Percentiles rank a stretch among this genome's conserved stretches.
Evolutionary conservation across 169 alveolate species (phyloP).

Genomic region (Ichthyophthirius multifiliis): DNA sequence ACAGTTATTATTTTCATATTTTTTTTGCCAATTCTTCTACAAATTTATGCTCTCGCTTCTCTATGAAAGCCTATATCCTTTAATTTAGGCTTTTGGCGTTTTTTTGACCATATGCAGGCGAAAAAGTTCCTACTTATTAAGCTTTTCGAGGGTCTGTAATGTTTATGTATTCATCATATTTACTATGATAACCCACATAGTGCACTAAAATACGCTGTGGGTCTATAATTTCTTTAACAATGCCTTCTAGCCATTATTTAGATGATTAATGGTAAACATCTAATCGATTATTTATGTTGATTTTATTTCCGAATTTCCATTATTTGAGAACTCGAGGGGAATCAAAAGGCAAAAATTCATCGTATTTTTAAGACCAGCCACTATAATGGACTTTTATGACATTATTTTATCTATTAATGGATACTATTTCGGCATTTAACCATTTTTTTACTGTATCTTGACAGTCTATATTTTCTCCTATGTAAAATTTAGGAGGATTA

Average conservation of each 20-base stretch:
- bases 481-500: not conserved
- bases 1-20: conserved; percentile 49
- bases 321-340: conserved; percentile 36
- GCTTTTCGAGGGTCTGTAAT: conserved; percentile 3
- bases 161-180: conserved; percentile 32
- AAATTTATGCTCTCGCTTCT: conserved; percentile 21
- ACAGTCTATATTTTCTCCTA: conserved; percentile 37
- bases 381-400: conserved; percentile 38
- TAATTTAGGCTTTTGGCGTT: conserved; percentile 26
- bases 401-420: not conserved
- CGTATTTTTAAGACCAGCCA: conserved; percentile 43
- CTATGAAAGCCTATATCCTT: conserved; percentile 6
- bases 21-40: conserved; percentile 8
- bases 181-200: conserved; percentile 15
- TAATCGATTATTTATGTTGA: conserved; percentile 39
- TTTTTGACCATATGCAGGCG: conserved; percentile 37
- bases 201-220: not conserved
- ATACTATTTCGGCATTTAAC: conserved; percentile 23
- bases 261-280: conserved; percentile 36
- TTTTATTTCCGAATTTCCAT: conserved; percentile 24
- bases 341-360: conserved; percentile 34
- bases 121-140: conserved; percentile 41
- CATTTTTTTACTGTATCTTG: not conserved
- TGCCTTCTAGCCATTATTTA: conserved; percentile 48
- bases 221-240: conserved; percentile 7